phyloP scores from a whole-genome alignment of 345 rosid genomes.

The Salix exigua region DNA sequence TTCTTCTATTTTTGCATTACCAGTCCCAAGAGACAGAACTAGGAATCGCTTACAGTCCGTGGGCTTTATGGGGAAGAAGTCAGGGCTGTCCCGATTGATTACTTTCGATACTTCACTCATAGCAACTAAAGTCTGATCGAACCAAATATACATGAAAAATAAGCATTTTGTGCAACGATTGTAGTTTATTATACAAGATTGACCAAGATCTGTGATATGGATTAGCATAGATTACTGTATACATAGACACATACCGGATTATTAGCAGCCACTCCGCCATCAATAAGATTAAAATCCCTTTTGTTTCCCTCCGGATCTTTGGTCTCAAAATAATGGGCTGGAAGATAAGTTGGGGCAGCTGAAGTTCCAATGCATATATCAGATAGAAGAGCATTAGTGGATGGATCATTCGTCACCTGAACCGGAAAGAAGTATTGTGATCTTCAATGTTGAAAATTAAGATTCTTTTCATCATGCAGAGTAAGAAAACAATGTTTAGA shows the following conservation, averaged over 20 bases:
- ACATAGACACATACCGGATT: slow-evolving; percentile 37
- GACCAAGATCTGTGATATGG: too few species aligned
- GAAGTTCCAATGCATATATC: slow-evolving; percentile 63
- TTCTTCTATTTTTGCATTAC: slow-evolving; percentile 30
- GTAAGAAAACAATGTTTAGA: too few species aligned
- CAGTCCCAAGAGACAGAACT: slow-evolving; percentile 66
- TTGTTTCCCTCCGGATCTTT: slow-evolving; percentile 28
- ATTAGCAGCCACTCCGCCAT: slow-evolving; percentile 80
- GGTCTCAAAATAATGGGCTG: slow-evolving; percentile 42
- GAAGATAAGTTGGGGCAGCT: slow-evolving; percentile 67
- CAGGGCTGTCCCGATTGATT: slow-evolving; percentile 30
- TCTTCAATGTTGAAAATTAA: too few species aligned
- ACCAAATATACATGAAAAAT: neutral
- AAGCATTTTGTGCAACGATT: too few species aligned
- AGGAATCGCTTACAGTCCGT: slow-evolving; percentile 45
- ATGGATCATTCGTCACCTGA: slow-evolving; percentile 37
- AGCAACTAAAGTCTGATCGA: slow-evolving; percentile 40
- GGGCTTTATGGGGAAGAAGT: slow-evolving; percentile 40
- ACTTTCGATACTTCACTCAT: slow-evolving; percentile 51
- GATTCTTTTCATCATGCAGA: too few species aligned
- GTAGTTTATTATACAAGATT: too few species aligned
- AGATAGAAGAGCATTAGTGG: slow-evolving; percentile 43
- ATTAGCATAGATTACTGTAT: too few species aligned
- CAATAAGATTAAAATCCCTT: slow-evolving; percentile 56
- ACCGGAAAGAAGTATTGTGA: neutral